These are phyloP conservation scores for Fraxinus baroniana DNA, from an alignment of 305 asterid genomes.

Conservation along the genomic window DNA sequence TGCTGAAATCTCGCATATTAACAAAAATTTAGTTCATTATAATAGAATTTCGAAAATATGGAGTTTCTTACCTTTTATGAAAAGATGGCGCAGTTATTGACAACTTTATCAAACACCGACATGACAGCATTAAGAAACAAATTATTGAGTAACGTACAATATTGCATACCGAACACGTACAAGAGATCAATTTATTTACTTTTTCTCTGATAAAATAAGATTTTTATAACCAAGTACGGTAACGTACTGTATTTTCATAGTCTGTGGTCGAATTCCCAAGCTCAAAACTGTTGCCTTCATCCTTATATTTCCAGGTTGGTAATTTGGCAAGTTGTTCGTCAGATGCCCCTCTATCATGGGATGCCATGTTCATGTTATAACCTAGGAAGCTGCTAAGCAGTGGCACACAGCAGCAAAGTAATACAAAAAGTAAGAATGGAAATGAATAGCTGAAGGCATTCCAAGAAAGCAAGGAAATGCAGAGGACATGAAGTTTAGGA, in stretches of 20 bases:
- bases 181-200: background rate
- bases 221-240: background rate
- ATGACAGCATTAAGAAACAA: background rate
- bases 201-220: background rate
- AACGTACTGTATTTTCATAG: slow-evolving; percentile 50
- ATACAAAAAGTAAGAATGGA: slow-evolving; percentile 74
- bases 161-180: background rate
- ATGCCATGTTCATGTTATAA: slow-evolving; percentile 80
- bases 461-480: slow-evolving; percentile 78
- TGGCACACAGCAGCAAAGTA: slow-evolving; percentile 82
- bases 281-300: slow-evolving; percentile 29
- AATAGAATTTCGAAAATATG: background rate
- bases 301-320: slow-evolving; percentile 64
- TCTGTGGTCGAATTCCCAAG: slow-evolving; percentile 31
- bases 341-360: slow-evolving; percentile 69
- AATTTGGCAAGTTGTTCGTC: slow-evolving; percentile 66
- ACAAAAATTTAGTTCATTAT: background rate
- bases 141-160: background rate
- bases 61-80: background rate
- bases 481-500: slow-evolving; percentile 77
- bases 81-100: background rate
- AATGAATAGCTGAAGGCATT: slow-evolving; percentile 87
- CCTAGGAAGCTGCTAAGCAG: slow-evolving; percentile 67
- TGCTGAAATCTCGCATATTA: background rate
- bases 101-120: background rate